Conservation (phyloP, 345 rosid species). For the Lepidium didymum region DNA sequence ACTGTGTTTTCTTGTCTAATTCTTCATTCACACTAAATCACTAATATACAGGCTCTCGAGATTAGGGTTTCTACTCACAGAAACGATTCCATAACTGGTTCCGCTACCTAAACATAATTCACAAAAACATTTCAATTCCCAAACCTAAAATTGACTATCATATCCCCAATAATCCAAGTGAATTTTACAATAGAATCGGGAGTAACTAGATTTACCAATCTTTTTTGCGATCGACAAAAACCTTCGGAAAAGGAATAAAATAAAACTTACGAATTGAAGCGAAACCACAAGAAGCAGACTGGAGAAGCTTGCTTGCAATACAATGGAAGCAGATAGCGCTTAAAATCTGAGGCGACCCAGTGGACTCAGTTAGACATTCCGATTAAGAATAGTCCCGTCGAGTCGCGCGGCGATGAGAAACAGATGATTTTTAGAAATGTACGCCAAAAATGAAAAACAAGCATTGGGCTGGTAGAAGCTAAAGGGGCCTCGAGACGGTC, state of each 20-base stretch:
- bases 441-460: not conserved
- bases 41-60: not conserved
- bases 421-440: not conserved
- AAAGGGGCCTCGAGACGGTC: not conserved
- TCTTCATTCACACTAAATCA: not conserved
- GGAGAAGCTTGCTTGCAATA: not conserved
- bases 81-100: not conserved
- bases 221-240: not conserved
- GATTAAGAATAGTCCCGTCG: not conserved
- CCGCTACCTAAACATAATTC: not conserved
- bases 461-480: not conserved
- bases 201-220: not conserved
- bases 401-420: not conserved
- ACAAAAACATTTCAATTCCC: not conserved
- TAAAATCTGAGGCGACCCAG: not conserved
- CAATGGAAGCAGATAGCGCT: not conserved
- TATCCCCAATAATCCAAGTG: not conserved
- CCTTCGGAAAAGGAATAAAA: not conserved
- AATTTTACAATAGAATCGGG: not conserved
- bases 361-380: slow-evolving; percentile 5
- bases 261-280: not conserved
- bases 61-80: slow-evolving; percentile 6
- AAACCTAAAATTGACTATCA: not conserved
- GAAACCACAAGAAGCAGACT: not conserved
- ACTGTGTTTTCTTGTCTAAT: not conserved